These are phyloP conservation scores for Spinacia oleracea DNA, from an alignment of 179 eudicot species.

Conservation along the genomic window DNA sequence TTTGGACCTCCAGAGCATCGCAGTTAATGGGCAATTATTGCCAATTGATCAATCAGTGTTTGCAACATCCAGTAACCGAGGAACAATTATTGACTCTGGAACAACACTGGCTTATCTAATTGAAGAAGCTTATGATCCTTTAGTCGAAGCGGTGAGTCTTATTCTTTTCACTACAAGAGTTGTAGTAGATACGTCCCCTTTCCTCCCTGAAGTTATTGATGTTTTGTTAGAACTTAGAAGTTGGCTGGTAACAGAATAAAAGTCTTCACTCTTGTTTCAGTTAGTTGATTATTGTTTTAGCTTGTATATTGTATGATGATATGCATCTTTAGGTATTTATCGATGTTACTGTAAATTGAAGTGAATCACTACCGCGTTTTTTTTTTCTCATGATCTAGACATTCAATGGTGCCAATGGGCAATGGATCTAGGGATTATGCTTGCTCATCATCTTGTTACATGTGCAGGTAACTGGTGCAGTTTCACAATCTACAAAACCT, in stretches of 20 bases:
- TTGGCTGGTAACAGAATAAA: no score
- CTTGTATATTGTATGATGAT: neutral
- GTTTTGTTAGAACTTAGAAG: neutral
- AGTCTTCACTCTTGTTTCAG: neutral
- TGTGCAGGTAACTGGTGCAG: constrained; percentile 61
- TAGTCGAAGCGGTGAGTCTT: constrained; percentile 66
- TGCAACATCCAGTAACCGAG: constrained; percentile 59
- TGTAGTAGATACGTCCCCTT: neutral
- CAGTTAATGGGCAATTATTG: constrained; percentile 74
- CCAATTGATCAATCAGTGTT: constrained; percentile 60
- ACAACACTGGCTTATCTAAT: constrained; percentile 89
- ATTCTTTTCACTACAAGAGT: neutral
- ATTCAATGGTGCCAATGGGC: neutral
- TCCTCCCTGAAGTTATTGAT: neutral
- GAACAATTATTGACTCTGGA: constrained; percentile 91
- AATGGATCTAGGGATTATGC: neutral
- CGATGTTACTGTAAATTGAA: neutral
- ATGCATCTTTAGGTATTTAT: neutral
- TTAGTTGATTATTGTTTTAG: neutral
- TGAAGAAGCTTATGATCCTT: constrained; percentile 83
- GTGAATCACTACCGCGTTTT: neutral
- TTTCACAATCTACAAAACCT: constrained; percentile 56
- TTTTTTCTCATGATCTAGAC: neutral
- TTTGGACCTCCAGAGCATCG: constrained; percentile 71
- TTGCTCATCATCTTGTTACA: constrained; percentile 2